phyloP scores from a whole-genome alignment of 2,329 filamentous ascomycete genomes.

The Penicillium rolfsii region DNA sequence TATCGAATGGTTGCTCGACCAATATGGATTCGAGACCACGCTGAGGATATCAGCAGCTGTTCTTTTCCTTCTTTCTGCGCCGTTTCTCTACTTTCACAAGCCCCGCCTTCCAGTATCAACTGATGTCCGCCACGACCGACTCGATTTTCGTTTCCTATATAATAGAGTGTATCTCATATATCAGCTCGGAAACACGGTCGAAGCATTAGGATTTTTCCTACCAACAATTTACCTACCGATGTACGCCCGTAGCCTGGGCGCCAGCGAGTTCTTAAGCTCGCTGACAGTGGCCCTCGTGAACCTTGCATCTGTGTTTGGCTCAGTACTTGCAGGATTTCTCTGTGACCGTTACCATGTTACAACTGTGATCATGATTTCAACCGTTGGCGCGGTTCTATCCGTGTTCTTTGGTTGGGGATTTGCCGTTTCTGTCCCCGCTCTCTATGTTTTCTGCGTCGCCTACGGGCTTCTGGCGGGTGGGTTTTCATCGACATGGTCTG shows the following conservation, averaged over 20 bases:
- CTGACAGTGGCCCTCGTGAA: constrained; percentile 36
- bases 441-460: constrained; percentile 26
- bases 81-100: constrained; percentile 40
- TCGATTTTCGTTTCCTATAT: constrained; percentile 39
- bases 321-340: constrained; percentile 42
- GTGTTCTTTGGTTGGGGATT: constrained; percentile 31
- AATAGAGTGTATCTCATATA: constrained; percentile 37
- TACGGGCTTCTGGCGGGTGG: constrained; percentile 28
- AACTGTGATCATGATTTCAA: constrained; percentile 26
- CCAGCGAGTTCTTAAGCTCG: constrained; percentile 25
- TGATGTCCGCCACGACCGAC: constrained; percentile 25
- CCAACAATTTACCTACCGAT: constrained; percentile 41
- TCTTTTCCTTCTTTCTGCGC: constrained; percentile 44
- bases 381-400: constrained; percentile 23
- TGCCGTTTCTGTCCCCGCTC: constrained; percentile 14
- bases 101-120: constrained; percentile 31
- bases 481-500: constrained; percentile 29
- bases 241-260: constrained; percentile 33
- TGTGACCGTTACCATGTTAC: constrained; percentile 29
- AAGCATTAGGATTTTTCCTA: constrained; percentile 43
- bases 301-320: constrained; percentile 37
- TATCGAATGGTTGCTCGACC: constrained; percentile 36
- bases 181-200: constrained; percentile 42
- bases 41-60: constrained; percentile 33
- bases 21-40: constrained; percentile 31